Base-by-base conservation (phyloP, 75 land plant genomes). In the Gnetum montanum region DNA sequence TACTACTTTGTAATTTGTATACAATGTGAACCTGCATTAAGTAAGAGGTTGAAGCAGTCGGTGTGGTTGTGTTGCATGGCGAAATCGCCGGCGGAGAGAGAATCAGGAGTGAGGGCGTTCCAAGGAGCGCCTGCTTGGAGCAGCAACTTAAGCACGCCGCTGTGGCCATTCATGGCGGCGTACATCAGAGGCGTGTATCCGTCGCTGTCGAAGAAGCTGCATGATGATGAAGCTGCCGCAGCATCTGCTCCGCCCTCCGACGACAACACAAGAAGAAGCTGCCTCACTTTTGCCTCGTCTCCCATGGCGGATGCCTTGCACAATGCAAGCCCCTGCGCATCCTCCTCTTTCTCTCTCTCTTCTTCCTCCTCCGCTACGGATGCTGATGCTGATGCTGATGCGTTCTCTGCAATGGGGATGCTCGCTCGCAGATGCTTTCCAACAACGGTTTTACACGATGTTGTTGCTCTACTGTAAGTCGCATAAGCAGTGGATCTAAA, bases 51-150 rank as follows among this genome's bases (percentile, higher is more conserved):
- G 55, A 79, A 83, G 33, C 79, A 78, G 6, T 77, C 87, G 61
- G 89, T 82, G 61, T 94, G 98, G 23, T 74, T 87, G 34, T 49
- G 35, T 6, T 90, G 85, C 98, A 94, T 90, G 63, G 96, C 96
- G 30, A 79, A 73, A 49, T 94, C 98, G 8, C 98, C 98, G 12
- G 98, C 98, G 45, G 85, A 94, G 63, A 68, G 56, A 22, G 81
- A 81, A 12, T 76, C 66, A 34, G 84, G 84, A 27, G 78, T 63
- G 48, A 94, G 72, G 20, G 98, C 91, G 26, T 94, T 94, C 98
- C 98, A 94, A 5, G 98, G 98, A 1, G 88, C 91, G 23, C 91
- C 96, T 15, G 70, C 75, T 6, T 72, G 68, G 30, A 94, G 77
- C 8, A 94, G 74, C 12, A 46, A 30, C 55, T 80, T 60, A 13